Evolutionary conservation across 257 asterid species (phyloP), one percentile per base, ranked within the genome.

Genomic region (Solanum medicagineum): DNA sequence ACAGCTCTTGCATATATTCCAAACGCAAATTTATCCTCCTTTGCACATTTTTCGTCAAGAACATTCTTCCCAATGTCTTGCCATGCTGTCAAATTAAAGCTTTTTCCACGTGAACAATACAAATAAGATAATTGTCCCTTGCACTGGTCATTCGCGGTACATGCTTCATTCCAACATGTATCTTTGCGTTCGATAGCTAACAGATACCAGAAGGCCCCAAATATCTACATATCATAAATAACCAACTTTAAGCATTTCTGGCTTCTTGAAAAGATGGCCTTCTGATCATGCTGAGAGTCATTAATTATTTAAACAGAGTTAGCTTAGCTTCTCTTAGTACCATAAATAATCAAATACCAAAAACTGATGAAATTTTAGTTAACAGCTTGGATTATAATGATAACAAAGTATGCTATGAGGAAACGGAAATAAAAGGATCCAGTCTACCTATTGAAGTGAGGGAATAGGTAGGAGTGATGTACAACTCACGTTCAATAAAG

Each of bases 121-220:
- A 97, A 90, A 81, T 86, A 84, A 51, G 86, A 84, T 32, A 69
- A 36, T 84, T 85, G 80, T 10, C 81, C 19, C 57, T 91, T 83
- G 44, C 99, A 96, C n/a, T 82, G 84, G 26, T 84, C 81, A 87
- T 22, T 87, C 3, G 87, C 91, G 54, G 17, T 62, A 90, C 99
- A 97, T 84, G 98, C 98, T n/a, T 10, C 44, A 71, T 86, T 89
- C 99, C 98, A 95, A 88, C 99, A 97, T 19, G 97, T 85, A 88
- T 93, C 98, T 88, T 89, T 95, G 81, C 98, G 94, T 86, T 94
- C 99, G 47, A 95, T 89, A 42, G 99, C 95, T 81, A 96, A 88
- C 55, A 94, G 91, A 88, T 97, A 95, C 99, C 99, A 97, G 80
- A 97, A 90, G 57, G 98, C 97, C 85, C 98, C 99, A 86, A 90